Base-by-base conservation (phyloP, 306 rosid genomes). In the Oemleria cerasiformis region DNA sequence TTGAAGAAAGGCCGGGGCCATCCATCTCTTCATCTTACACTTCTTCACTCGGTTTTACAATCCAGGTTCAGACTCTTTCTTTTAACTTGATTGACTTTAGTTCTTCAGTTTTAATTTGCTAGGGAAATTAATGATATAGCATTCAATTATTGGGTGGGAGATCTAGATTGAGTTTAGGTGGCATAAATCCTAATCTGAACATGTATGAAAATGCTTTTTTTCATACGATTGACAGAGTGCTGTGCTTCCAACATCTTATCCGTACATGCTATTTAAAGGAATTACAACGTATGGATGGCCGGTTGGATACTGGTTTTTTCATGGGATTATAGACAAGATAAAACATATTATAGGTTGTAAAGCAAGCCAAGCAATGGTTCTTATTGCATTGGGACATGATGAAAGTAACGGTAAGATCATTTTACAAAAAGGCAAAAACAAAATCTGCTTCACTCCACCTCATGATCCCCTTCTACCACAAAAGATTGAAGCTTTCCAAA, bases 251-350 rank as follows among this genome's bases (percentile, higher is more conserved):
- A 70, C 67, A 3, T 73, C 84, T 25, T 79, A 79, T 65, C 80
- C 83, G 5, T 57, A 36, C 70, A 49, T 79, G 70, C 54, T 79
- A 50, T 79, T 79, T 42, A 79, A 79, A 65, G 83, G 83, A 67
- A 70, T 79, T 65, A 65, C 79, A 9, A 75, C 77, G 8, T 79
- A 79, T 38, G 80, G 83, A 20, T 79, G 83, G 83, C 83, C 83
- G 30, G 39, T 20, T 16, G 77, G 83, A 34, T 65, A 41, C 65
- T 75, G 83, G 83, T 79, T 79, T 45, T 65, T 75, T 58, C 83
- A 79, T 75, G 83, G 80, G 40, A 42, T 79, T 36, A 47, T 79
- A 70, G 83, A 75, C 66, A 79, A 75, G 77, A 70, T 79, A 54
- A 79, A 75, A 50, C 73, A 75, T 63, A 44, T 70, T 4, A 55